phyloP scores from a whole-genome alignment of 106 monocot species.

The Cymbidium sinense region DNA sequence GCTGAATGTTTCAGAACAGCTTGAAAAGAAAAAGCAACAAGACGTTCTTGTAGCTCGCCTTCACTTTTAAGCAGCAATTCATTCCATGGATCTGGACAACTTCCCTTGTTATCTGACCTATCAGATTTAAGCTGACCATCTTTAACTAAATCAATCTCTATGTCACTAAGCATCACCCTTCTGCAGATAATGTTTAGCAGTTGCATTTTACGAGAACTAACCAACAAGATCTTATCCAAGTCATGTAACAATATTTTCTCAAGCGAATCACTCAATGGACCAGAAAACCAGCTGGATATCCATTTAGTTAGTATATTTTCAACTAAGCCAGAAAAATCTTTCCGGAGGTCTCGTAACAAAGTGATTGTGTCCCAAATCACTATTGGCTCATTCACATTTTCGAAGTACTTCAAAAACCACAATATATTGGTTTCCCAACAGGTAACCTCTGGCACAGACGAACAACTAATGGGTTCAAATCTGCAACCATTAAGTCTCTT shows the following conservation, averaged over 20 bases:
- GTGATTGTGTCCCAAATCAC: constrained; percentile 57
- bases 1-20: constrained; percentile 18
- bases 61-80: constrained; percentile 45
- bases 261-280: constrained; percentile 19
- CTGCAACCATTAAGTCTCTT: constrained; percentile 11
- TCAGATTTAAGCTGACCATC: constrained; percentile 2
- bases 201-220: constrained; percentile 47
- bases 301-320: constrained; percentile 47
- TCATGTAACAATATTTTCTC: constrained; percentile 31
- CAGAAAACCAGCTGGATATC: constrained; percentile 58
- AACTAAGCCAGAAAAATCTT: constrained; percentile 32
- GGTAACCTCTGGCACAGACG: constrained; percentile 27
- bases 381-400: constrained; percentile 35
- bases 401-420: constrained; percentile 42
- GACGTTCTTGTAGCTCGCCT: constrained; percentile 57
- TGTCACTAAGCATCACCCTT: constrained; percentile 32
- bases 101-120: constrained; percentile 11
- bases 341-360: constrained; percentile 33
- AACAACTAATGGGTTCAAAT: constrained; percentile 7
- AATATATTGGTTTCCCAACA: constrained; percentile 63
- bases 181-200: constrained; percentile 72
- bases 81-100: constrained; percentile 30
- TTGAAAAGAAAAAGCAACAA: constrained; percentile 53
- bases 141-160: constrained; percentile 9
- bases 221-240: constrained; percentile 13